Evolutionary conservation across 2,329 filamentous ascomycete genomes (phyloP).

Genomic region (Diplodia mutila): DNA sequence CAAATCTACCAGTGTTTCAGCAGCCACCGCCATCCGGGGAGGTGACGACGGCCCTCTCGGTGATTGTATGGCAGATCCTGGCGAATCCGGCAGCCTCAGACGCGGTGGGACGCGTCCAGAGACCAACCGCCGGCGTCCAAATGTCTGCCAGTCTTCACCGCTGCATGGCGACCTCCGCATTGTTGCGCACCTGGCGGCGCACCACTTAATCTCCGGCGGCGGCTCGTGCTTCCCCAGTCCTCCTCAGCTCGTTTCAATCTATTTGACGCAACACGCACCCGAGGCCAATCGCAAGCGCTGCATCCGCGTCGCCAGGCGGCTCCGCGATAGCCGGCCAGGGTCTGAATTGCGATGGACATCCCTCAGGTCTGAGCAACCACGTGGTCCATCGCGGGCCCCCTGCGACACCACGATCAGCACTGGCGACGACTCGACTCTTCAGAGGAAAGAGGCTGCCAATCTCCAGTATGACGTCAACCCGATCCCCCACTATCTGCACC

Average conservation of each 20-base stretch:
- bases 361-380: constrained; percentile 20
- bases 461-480: constrained; percentile 14
- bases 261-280: background rate
- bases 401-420: constrained; percentile 16
- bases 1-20: constrained; percentile 18
- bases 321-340: constrained; percentile 14
- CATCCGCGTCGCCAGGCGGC: background rate
- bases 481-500: background rate
- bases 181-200: constrained; percentile 7
- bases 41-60: constrained; percentile 9
- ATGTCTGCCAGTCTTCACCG: constrained; percentile 18
- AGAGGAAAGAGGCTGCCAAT: background rate
- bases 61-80: constrained; percentile 20
- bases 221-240: constrained; percentile 22
- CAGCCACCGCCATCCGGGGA: background rate
- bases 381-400: constrained; percentile 13
- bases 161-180: constrained; percentile 9
- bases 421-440: background rate
- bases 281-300: constrained; percentile 13
- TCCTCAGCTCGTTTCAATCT: constrained; percentile 20
- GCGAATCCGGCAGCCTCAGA: background rate
- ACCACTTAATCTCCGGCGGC: constrained; percentile 23
- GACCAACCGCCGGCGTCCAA: constrained; percentile 4
- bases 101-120: background rate
- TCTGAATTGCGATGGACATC: constrained; percentile 13